Base-by-base conservation (phyloP, 148 eudicot genomes). In the Suaeda aralocaspica region DNA sequence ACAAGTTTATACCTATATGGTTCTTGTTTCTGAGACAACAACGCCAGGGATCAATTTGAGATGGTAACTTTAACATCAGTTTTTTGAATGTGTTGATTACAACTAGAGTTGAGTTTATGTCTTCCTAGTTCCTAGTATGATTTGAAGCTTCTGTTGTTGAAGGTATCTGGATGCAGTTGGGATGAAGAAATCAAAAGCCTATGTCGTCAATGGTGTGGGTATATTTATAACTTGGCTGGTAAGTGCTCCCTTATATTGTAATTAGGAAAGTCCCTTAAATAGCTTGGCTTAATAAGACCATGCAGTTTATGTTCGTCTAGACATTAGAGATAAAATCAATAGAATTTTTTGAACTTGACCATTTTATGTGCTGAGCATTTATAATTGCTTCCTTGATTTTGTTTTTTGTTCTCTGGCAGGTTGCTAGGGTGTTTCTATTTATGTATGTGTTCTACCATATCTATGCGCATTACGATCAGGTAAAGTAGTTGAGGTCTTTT, bases 141-240 rank as follows among this genome's bases (percentile, higher is more conserved):
- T 59, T 46, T 63, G 69, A 60, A 66, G 50, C 58, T 69, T 61
- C 44, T 55, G 28, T 13, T 73, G 73, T 42, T 77, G 76, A 81
- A 93, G 98, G 98, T 83, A 89, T 71, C 83, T 91, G 57, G 98
- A 94, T 78, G 82, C 79, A 62, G 88, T 83, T 82, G 96, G 96
- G 50, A 76, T 80, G 84, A 94, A 89, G 84, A 83, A 75, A 71
- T 91, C 98, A 25, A 85, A 86, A 59, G 70, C 87, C 15, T 94
- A 94, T 69, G 66, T 85, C 44, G 81, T 64, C 69, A 94, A 94
- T 80, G 98, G 98, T 64, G 84, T 87, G 75, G 86, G 79, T 29
- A 67, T 94, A 79, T 94, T 94, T 81, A 55, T 91, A 1, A 92
- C 91, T 78, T 94, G 99, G 99, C 81, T 94, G 93, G 99, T 94